Base-by-base conservation (phyloP, 345 rosid species). In the Geranium rotundifolium region DNA sequence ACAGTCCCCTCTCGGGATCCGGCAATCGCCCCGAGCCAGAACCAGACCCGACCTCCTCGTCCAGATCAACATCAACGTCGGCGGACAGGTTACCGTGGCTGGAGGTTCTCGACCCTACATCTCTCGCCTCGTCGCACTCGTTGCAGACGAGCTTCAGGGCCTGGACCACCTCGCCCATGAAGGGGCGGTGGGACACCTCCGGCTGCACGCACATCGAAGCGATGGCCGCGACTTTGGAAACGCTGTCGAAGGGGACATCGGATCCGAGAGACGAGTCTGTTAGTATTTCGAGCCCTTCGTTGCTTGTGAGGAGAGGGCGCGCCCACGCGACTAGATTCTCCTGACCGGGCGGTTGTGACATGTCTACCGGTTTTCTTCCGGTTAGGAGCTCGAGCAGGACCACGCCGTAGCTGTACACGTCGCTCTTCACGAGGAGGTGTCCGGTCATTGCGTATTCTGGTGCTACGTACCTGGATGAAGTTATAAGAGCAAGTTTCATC, bases 371-470 rank as follows among this genome's bases (percentile, higher is more conserved):
- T 69, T 86, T 93, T 70, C 89, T 74, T 27, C 99, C 97, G 0
- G 87, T 78, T 50, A 93, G 79, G 61, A 93, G 95, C 87, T 93
- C 99, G 2, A 93, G 89, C 66, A 93, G 87, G 66, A 93, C 99
- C 1, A 93, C 99, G 56, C 99, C 99, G n/a, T 89, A 93, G 70
- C 99, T 93, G 67, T 90, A 93, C 41, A 93, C 99, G 56, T 93
- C 99, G n/a, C 99, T 93, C 77, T 89, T 93, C 65, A 90, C 99
- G 4, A 89, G 84, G 64, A 93, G 95, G 80, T 93, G 99, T 7
- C 97, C 99, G 0, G 97, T 90, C 97, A 93, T 87, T n/a, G 99
- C 99, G 61, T 93, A 93, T 73, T 93, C 96, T 0, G 98, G 96
- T 7, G 99, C 99, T 19, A 90, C 96, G 68, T 93, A 90, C 68